Evolutionary conservation across 768 basidiomycete species (phyloP).

Genomic region (Pleurotus giganteus): DNA sequence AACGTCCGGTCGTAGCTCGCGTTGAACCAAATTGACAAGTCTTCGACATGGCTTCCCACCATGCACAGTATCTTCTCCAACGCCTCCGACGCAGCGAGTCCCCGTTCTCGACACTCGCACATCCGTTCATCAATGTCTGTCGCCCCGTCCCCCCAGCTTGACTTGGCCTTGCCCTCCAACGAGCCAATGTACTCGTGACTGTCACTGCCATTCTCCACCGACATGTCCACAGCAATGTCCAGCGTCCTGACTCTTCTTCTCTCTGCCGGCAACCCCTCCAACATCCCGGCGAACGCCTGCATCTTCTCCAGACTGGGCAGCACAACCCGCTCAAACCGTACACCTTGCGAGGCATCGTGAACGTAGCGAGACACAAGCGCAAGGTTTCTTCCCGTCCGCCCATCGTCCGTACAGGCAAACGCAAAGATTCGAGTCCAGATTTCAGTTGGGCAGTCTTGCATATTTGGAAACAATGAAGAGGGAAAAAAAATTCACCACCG

Average conservation of each 20-base stretch:
- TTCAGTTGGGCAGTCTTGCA: slow-evolving; percentile 21
- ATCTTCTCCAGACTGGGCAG: neutral
- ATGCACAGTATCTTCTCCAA: neutral
- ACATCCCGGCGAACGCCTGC: neutral
- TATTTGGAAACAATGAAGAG: neutral
- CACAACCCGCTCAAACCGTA: slow-evolving; percentile 5
- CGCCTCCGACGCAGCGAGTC: neutral
- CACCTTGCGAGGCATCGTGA: slow-evolving; percentile 21
- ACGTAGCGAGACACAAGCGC: slow-evolving; percentile 32
- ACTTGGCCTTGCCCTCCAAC: neutral
- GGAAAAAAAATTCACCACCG: neutral
- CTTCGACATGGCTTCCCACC: neutral
- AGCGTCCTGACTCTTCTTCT: neutral
- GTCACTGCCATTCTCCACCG: too few species aligned
- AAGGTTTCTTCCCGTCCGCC: slow-evolving; percentile 31
- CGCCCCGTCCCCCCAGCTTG: neutral
- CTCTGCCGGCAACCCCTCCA: neutral
- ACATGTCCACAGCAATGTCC: slow-evolving; percentile 4
- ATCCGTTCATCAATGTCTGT: neutral
- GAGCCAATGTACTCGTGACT: neutral
- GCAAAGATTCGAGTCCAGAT: slow-evolving; percentile 28
- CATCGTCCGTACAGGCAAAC: slow-evolving; percentile 34
- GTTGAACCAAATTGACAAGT: slow-evolving; percentile 5
- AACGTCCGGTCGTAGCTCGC: slow-evolving; percentile 2
- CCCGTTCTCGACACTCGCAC: neutral